phyloP scores from a whole-genome alignment of 108 stramenopile genomes.

The Cyclostephanos invisitatus region DNA sequence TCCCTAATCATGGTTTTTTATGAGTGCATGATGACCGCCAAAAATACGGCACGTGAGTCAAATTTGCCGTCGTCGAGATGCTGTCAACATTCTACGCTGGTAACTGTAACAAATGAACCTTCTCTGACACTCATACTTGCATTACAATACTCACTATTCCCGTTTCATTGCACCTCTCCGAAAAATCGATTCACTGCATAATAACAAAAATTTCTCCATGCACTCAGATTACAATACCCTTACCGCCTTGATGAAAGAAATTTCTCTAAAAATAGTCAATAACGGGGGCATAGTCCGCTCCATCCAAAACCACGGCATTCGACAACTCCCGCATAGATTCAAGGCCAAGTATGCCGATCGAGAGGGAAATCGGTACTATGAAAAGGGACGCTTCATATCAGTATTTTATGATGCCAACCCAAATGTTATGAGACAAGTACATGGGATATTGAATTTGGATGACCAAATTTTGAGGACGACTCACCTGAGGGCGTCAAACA shows the following conservation, averaged over 20 bases:
- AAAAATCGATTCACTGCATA: too few relatives aligned
- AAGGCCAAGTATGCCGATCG: conserved; percentile 79
- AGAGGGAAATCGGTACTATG: conserved; percentile 78
- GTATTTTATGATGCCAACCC: conserved; percentile 86
- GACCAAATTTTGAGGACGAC: conserved; percentile 76
- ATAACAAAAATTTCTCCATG: too few relatives aligned
- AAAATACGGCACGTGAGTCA: conserved; percentile 80
- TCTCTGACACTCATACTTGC: neutral
- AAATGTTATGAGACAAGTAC: conserved; percentile 57
- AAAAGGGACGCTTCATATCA: conserved; percentile 82
- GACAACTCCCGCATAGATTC: conserved; percentile 83
- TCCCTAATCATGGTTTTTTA: conserved; percentile 75
- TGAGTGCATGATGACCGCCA: conserved; percentile 77
- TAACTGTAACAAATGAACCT: neutral
- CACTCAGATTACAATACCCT: conserved; percentile 62
- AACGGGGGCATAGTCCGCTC: conserved; percentile 84
- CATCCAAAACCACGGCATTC: conserved; percentile 87
- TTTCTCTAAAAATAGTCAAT: conserved; percentile 75
- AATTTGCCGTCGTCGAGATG: neutral
- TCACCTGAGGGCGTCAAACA: conserved; percentile 74
- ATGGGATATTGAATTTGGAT: conserved; percentile 65
- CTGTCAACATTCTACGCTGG: neutral
- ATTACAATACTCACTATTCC: neutral
- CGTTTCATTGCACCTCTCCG: neutral
- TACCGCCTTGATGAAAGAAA: conserved; percentile 66